phyloP scores from a whole-genome alignment of 2,329 filamentous ascomycete species.

The Microsporum ferrugineum region DNA sequence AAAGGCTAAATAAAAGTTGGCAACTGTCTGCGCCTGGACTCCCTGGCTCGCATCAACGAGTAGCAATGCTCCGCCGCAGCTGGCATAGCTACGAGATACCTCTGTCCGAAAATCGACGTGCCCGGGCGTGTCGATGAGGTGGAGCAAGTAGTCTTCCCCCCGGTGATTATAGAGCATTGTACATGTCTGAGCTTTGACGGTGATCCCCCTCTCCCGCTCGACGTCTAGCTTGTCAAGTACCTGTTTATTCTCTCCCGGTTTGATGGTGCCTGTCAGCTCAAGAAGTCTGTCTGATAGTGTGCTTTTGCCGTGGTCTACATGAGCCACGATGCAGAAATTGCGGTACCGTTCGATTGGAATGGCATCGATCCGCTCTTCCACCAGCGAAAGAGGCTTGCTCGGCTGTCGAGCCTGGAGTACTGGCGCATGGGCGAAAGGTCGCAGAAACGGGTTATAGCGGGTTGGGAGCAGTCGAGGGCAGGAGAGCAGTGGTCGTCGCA shows the following conservation, averaged over 20 bases:
- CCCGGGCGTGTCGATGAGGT: conserved; percentile 91
- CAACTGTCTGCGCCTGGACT: conserved; percentile 93
- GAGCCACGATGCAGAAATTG: conserved; percentile 97
- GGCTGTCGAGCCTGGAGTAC: conserved; percentile 13
- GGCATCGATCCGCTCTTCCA: conserved; percentile 46
- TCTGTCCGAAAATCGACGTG: conserved; percentile 97
- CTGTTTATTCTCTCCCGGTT: conserved; percentile 79
- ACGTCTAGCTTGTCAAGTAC: conserved; percentile 95
- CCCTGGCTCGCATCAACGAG: conserved; percentile 95
- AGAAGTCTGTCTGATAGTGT: conserved; percentile 86
- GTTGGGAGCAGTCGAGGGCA: conserved; percentile 20
- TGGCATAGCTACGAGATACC: conserved; percentile 89
- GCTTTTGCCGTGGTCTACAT: conserved; percentile 97
- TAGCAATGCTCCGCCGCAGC: conserved; percentile 82
- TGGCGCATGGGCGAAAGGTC: conserved; percentile 25
- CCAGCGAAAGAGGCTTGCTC: conserved; percentile 31
- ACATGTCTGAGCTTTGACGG: conserved; percentile 96
- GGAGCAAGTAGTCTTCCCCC: conserved; percentile 79
- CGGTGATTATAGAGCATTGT: conserved; percentile 89
- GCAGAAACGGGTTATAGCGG: conserved; percentile 16
- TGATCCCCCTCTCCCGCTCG: conserved; percentile 90
- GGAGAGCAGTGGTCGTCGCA: conserved; percentile 22
- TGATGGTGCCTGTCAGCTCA: conserved; percentile 87
- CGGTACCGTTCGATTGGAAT: conserved; percentile 50
- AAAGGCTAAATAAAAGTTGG: conserved; percentile 97